Conservation (phyloP, 176 grass and related monocot species). For the Triticum timopheevii region DNA sequence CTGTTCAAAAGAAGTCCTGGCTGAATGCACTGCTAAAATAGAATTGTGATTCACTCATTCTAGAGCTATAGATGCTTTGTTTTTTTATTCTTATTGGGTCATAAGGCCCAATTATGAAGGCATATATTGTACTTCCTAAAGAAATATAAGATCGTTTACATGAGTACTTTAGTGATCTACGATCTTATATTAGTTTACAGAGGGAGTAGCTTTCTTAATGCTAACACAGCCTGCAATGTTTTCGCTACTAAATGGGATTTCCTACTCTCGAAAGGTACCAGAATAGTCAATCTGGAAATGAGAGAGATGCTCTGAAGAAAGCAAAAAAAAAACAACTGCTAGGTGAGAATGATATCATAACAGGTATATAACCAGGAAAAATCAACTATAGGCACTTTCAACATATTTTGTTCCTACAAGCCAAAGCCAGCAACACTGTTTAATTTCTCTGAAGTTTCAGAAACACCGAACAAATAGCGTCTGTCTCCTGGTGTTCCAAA, state of each 20-base stretch:
- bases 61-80: background rate
- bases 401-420: background rate
- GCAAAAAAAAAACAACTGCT: background rate
- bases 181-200: too few relatives aligned
- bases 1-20: background rate
- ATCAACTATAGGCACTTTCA: slow-evolving; percentile 7
- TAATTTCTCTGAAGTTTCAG: background rate
- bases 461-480: background rate
- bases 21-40: background rate
- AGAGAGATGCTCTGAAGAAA: background rate
- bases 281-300: background rate
- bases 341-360: background rate
- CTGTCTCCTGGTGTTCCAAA: background rate
- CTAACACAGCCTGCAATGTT: background rate
- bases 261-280: background rate
- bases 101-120: background rate
- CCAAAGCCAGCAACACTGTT: background rate
- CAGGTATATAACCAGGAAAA: background rate
- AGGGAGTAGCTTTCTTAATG: background rate
- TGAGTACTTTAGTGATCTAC: too few relatives aligned
- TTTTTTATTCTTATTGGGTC: background rate
- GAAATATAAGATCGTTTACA: too few relatives aligned
- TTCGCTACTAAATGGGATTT: background rate
- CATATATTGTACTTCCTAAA: background rate
- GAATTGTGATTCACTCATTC: background rate